A percentile compares a stretch with the other conserved stretches of the same genome.
These are phyloP conservation scores for Endocladia muricata DNA, from an alignment of 31 red algal species.

Conservation along the genomic window DNA sequence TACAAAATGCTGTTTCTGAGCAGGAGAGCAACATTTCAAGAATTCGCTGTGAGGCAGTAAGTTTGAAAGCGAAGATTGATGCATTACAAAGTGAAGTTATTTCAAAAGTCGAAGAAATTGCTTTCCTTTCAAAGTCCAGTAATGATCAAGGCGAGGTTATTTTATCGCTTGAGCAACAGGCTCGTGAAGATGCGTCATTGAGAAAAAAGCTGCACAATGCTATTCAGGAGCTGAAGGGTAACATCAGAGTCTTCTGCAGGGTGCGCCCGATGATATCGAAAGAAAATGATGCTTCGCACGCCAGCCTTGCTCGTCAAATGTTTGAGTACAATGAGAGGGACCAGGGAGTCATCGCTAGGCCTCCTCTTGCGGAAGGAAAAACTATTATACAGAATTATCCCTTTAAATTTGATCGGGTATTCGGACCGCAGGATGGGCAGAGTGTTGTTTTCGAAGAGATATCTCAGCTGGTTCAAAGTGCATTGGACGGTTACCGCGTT, in stretches of 20 bases:
- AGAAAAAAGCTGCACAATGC: constrained; percentile 84
- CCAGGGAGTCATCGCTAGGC: constrained; percentile 29
- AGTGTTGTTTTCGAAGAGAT: constrained; percentile 87
- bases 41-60: constrained; percentile 7
- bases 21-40: constrained; percentile 14
- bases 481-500: constrained; percentile 96
- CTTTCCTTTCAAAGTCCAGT: background rate
- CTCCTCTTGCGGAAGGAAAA: constrained; percentile 12
- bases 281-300: background rate
- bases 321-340: constrained; percentile 61
- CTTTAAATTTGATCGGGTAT: constrained; percentile 96
- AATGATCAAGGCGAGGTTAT: constrained; percentile 22
- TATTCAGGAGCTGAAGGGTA: constrained; percentile 97
- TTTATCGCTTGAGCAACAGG: constrained; percentile 50
- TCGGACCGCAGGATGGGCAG: constrained; percentile 62
- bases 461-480: constrained; percentile 91
- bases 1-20: background rate
- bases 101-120: background rate
- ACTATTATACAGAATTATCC: constrained; percentile 19
- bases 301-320: constrained; percentile 10
- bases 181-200: constrained; percentile 62
- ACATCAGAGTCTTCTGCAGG: constrained; percentile 98
- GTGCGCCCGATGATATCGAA: constrained; percentile 67
- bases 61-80: constrained; percentile 4
- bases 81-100: background rate